Base-by-base conservation (phyloP, 768 basidiomycete species). In the Butyriboletus loyo region DNA sequence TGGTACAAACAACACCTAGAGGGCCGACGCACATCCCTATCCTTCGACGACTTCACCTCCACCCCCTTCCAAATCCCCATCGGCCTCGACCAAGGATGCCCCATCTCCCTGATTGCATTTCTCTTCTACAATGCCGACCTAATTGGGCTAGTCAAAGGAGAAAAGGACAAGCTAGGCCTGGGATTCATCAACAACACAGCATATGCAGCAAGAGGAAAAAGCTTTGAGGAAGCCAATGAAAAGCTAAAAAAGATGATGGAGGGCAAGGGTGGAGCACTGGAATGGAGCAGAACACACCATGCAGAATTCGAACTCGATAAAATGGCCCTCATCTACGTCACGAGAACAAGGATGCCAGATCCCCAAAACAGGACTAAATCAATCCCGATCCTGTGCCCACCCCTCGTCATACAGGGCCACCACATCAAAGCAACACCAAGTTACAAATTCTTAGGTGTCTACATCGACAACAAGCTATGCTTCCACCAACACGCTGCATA, bases 51-150 rank as follows among this genome's bases (percentile, higher is more conserved):
- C 7, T 35, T 35, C 34, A n/a, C 17, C 7, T 35, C 3, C 4
- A 7, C 8, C 0, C 5, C 34, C 0, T 35, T 35, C 34, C 17
- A 35, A 8, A 35, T 35, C 2, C 14, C 34, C 15, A 35, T 35
- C 8, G 17, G 34, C 4, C 34, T 35, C 3, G 17, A 35, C 17
- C 34, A n/a, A n/a, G n/a, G n/a, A n/a, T n/a, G n/a, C n/a, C n/a
- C n/a, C n/a, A n/a, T n/a, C n/a, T n/a, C n/a, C n/a, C 34, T 7
- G 0, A 57, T 69, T 1, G 37, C 58, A 0, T 69, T 64, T 49
- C 45, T 63, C 5, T 60, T 69, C 45, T 71, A 66, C 59, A 73
- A 72, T 41, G 30, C 65, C 0, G 43, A 54, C 31, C 42, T 66
- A 0, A 50, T 68, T 1, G 44, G 60, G 2, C 21, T 49, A 0